Evolutionary conservation across 2,329 filamentous ascomycete genomes (phyloP), one percentile per base, ranked within the genome.

Genomic region (Hypoxylon sp.): DNA sequence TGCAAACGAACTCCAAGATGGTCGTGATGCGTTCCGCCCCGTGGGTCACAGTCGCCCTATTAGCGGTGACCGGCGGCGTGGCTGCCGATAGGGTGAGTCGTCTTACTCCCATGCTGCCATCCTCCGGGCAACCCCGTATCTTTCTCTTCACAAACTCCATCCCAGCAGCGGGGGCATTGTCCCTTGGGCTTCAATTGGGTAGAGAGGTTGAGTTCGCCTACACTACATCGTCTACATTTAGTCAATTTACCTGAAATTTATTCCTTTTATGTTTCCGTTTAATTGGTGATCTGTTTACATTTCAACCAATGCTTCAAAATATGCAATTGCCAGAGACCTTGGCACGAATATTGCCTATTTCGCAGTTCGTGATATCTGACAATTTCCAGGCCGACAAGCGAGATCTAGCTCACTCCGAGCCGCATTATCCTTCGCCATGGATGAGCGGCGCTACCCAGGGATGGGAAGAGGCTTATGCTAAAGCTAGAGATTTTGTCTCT

Each of bases 361-460:
- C 40, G 25, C 61, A 63, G 50, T 62, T 73, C 56, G 67, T 63
- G 2, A 51, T 69, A 57, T 64, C 76, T 76, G 49, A 75, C 59
- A 22, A 35, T 55, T 51, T 46, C 2, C 64, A 76, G 73, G 40
- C 75, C 51, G 66, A 70, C 6, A 71, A 72, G 33, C 71, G 74
- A 53, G 66, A 74, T 33, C 71, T 77, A 53, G 73, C 75, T 27
- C 30, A 58, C 35, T 78, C 77, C 2, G 75, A 77, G 55, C 77
- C 77, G 6, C 69, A 87, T 77, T 97, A 97, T 77, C 94, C 94
- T 0, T 95, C 93, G 30, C 94, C 94, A 83, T 97, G 94, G 93
- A 91, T 91, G 82, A 88, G 92, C 70, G 91, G 92, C 17, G 79
- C 88, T 5, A 92, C 92, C 10, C 83, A 87, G 49, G 88, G 86